These are phyloP conservation scores for Torulaspora franciscae DNA, from an alignment of 805 yeast genomes.

Conservation along the genomic window DNA sequence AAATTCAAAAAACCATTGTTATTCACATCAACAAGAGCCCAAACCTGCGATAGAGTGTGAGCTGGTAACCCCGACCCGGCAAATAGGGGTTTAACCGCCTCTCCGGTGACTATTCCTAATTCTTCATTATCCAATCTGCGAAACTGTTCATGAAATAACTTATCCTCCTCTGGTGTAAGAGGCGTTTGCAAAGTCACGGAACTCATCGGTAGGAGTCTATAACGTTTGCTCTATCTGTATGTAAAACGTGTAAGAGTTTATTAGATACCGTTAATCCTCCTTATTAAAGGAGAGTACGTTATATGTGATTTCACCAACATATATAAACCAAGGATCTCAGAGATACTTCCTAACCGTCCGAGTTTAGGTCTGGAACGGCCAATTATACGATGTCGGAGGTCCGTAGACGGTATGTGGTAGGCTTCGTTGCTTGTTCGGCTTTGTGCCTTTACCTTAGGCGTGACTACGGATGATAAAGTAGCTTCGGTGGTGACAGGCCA, in stretches of 20 bases:
- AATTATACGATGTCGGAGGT: slow-evolving; percentile 3
- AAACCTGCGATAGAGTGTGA: slow-evolving; percentile 74
- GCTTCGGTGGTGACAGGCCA: slow-evolving; percentile 40
- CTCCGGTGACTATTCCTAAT: slow-evolving; percentile 83
- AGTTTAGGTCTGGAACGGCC: background rate
- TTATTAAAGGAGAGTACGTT: background rate
- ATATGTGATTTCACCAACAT: background rate
- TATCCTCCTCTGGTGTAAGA: slow-evolving; percentile 67
- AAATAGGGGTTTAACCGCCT: slow-evolving; percentile 72
- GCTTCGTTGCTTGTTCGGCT: slow-evolving; percentile 16
- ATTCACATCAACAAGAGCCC: slow-evolving; percentile 91
- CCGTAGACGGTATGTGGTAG: slow-evolving; percentile 18
- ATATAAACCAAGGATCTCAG: background rate
- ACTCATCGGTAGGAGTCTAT: slow-evolving; percentile 15
- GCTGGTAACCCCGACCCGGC: slow-evolving; percentile 84
- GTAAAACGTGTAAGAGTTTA: background rate
- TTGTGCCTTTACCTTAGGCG: slow-evolving; percentile 30
- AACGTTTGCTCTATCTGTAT: background rate
- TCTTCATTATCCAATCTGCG: slow-evolving; percentile 71
- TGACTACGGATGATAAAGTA: slow-evolving; percentile 37
- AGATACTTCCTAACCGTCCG: background rate
- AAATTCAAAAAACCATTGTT: slow-evolving; percentile 81
- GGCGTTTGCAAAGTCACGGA: slow-evolving; percentile 36
- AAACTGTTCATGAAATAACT: slow-evolving; percentile 69
- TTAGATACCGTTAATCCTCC: background rate